Evolutionary conservation across 1,284 basidiomycete genomes (phyloP).

Genomic region (Filobasidium uniguttulatum): DNA sequence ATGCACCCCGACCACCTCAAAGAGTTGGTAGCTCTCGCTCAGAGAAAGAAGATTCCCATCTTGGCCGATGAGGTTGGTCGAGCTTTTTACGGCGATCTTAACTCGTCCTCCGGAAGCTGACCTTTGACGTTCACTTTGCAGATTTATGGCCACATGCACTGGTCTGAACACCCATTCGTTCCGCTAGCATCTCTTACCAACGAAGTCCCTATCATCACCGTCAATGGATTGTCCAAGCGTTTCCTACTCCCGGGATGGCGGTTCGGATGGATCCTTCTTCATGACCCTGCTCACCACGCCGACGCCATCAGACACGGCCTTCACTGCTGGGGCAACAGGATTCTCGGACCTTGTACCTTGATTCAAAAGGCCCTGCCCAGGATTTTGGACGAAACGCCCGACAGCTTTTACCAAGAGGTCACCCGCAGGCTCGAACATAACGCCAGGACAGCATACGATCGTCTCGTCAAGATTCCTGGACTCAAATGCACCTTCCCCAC

Average conservation of each 20-base stretch:
- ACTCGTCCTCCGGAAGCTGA: background rate
- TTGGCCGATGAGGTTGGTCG: slow-evolving; percentile 28
- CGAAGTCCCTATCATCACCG: slow-evolving; percentile 29
- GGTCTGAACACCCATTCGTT: slow-evolving; percentile 21
- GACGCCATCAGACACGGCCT: slow-evolving; percentile 20
- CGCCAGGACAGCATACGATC: slow-evolving; percentile 22
- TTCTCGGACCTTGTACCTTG: slow-evolving; percentile 32
- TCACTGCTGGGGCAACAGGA: slow-evolving; percentile 24
- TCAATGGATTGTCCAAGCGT: slow-evolving; percentile 35
- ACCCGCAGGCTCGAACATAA: slow-evolving; percentile 24
- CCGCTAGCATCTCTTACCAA: slow-evolving; percentile 29
- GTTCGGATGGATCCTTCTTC: slow-evolving; percentile 32
- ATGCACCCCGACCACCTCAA: slow-evolving; percentile 26
- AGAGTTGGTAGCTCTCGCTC: slow-evolving; percentile 26
- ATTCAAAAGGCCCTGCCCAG: slow-evolving; percentile 31
- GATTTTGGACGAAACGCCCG: slow-evolving; percentile 26
- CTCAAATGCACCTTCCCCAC: slow-evolving; percentile 24
- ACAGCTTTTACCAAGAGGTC: slow-evolving; percentile 28
- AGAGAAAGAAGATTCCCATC: slow-evolving; percentile 27
- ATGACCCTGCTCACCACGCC: slow-evolving; percentile 31
- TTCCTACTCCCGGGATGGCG: slow-evolving; percentile 34
- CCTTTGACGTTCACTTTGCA: background rate
- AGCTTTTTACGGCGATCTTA: background rate
- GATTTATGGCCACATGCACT: slow-evolving; percentile 30
- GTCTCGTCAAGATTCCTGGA: slow-evolving; percentile 24